Base-by-base conservation (phyloP, 768 basidiomycete genomes). In the Coprinopsis strossmayeri region DNA sequence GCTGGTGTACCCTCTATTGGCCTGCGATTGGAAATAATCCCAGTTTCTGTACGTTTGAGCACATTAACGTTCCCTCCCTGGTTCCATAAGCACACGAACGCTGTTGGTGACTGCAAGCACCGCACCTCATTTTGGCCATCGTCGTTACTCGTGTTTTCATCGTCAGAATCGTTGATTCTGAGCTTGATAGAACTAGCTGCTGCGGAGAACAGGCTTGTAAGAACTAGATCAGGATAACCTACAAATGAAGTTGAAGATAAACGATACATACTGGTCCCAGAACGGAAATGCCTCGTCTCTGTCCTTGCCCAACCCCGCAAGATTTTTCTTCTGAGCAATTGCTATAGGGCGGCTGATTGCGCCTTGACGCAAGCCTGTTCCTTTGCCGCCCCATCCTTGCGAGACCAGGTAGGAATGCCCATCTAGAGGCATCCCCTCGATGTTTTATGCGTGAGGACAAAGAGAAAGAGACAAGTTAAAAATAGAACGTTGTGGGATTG, bases 281-380 rank as follows among this genome's bases (percentile, higher is more conserved):
- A 97, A 97, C 44, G 93, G 92, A 61, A 93, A 92, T 0, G 91
- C 91, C 57, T 94, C 92, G 59, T 95, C 93, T 55, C 92, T 78
- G 64, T 97, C 91, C 63, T 91, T 93, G 48, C 93, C 93, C 50
- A 97, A 65, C 1, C 93, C 93, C 9, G 79, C 69, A n/a, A 94
- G 71, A 3, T 76, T 89, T 67, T 84, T 85, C 71, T 96, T 96
- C 62, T 87, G 86, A 1, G 84, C 75, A 34, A 92, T 78, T 3
- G 84, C 76, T 26, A 97, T 67, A 1, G 93, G 93, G 5, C 79
- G 75, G 17, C 71, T 72, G 32, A 93, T 81, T 44, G 90, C 85
- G 4, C 88, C 93, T 11, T 84, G 69, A 24, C 91, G 82, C n/a
- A 96, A 81, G 13, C 84, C 92, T 34, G 74, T 81, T 3, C 93